Percentiles rank a stretch among this genome's conserved stretches.
Evolutionary conservation across 2,329 filamentous ascomycete species (phyloP).

Genomic region (Colletotrichum tropicale): DNA sequence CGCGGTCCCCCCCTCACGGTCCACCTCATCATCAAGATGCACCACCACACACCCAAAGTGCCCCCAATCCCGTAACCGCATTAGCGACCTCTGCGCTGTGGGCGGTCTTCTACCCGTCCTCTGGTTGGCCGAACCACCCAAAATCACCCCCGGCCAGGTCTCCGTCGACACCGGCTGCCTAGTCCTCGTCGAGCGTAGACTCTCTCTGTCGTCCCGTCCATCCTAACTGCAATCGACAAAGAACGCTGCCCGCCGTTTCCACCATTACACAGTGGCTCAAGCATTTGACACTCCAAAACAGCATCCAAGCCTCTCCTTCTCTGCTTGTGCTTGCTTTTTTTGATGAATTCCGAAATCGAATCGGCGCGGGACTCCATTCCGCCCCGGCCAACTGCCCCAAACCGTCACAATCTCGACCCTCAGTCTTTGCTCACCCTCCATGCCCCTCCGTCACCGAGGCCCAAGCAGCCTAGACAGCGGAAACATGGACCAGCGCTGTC

Average conservation of each 20-base stretch:
- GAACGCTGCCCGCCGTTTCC: background rate
- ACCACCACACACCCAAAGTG: background rate
- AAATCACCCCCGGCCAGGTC: background rate
- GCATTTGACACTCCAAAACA: background rate
- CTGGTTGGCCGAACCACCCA: conserved; percentile 10
- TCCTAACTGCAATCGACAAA: background rate
- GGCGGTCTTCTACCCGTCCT: background rate
- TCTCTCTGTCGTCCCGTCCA: background rate
- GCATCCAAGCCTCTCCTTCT: background rate
- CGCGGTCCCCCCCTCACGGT: background rate
- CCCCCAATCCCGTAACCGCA: background rate
- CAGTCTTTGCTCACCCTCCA: background rate
- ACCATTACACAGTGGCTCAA: background rate
- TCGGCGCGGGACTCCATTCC: background rate
- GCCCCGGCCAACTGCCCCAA: background rate
- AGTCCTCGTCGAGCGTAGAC: background rate
- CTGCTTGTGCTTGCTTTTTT: background rate
- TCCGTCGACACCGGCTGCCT: background rate
- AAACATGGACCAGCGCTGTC: conserved; percentile 5
- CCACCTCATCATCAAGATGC: background rate
- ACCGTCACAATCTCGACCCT: background rate
- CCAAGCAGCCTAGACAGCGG: background rate
- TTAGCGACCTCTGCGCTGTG: conserved; percentile 1
- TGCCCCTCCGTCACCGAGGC: background rate
- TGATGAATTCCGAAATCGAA: background rate